Percentiles rank a stretch among this genome's conserved stretches.
Conservation (phyloP, 257 asterid genomes). For the Ehretia macrophylla region DNA sequence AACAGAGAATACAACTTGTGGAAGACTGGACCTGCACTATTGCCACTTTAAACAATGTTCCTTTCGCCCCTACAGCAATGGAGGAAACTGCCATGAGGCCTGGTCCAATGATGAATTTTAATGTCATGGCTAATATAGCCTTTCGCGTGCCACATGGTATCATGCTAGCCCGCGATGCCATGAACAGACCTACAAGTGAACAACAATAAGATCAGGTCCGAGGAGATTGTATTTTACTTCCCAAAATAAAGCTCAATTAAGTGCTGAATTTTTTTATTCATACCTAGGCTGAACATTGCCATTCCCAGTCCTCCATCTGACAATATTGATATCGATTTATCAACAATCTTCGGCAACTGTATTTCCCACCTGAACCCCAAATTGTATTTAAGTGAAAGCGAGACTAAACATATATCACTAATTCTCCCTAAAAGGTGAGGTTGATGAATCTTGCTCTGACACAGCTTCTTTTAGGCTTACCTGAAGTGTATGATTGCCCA, state of each 20-base stretch:
- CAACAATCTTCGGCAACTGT: slow-evolving; percentile 56
- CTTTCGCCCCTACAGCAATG: slow-evolving; percentile 54
- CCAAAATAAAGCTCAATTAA: background rate
- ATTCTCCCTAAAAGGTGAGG: background rate
- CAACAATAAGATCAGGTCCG: slow-evolving; percentile 5
- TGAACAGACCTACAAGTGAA: slow-evolving; percentile 65
- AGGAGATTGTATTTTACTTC: background rate
- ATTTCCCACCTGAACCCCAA: slow-evolving; percentile 53
- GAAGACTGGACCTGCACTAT: slow-evolving; percentile 57
- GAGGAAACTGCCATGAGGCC: slow-evolving; percentile 69
- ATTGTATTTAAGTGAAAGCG: no score
- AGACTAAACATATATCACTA: slow-evolving; percentile 14
- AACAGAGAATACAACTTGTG: background rate
- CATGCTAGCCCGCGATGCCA: slow-evolving; percentile 78
- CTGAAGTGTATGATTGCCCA: slow-evolving; percentile 89
- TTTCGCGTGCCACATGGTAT: slow-evolving; percentile 67
- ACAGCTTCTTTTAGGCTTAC: slow-evolving; percentile 23
- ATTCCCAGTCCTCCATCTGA: slow-evolving; percentile 95
- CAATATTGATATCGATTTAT: slow-evolving; percentile 51
- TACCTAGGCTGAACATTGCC: slow-evolving; percentile 99
- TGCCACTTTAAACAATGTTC: slow-evolving; percentile 64
- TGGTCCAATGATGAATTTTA: slow-evolving; percentile 78
- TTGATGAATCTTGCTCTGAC: background rate
- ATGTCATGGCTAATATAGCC: slow-evolving; percentile 54
- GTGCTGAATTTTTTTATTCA: slow-evolving; percentile 12